Percentiles rank a stretch among this genome's conserved stretches.
Evolutionary conservation across 2,329 filamentous ascomycete species (phyloP).

Genomic region (Ophiocordyceps unilateralis): DNA sequence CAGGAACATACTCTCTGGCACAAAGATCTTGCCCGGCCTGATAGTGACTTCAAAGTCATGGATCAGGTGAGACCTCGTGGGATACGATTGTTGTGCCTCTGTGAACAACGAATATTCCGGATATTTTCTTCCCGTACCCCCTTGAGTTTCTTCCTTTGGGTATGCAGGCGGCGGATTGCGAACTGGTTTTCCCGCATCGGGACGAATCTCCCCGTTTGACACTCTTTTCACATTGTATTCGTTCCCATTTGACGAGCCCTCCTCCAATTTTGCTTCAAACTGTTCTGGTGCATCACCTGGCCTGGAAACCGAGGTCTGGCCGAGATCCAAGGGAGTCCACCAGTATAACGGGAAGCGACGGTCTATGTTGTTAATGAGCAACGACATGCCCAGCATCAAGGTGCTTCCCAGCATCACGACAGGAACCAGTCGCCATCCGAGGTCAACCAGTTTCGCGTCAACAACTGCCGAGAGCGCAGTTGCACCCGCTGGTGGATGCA

Average conservation of each 20-base stretch:
- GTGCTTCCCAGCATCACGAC: conserved; percentile 41
- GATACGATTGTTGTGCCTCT: neutral
- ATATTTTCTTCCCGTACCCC: neutral
- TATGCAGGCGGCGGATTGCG: too few species aligned
- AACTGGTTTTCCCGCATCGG: too few species aligned
- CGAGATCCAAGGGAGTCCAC: conserved; percentile 35
- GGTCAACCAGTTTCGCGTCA: conserved; percentile 28
- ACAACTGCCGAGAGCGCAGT: conserved; percentile 54
- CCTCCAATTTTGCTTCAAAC: neutral
- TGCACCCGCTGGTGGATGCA: conserved; percentile 59
- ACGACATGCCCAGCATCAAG: conserved; percentile 44
- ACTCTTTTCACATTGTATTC: neutral
- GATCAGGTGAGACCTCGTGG: neutral
- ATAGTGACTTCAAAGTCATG: neutral
- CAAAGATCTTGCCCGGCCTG: neutral
- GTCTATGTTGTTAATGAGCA: conserved; percentile 53
- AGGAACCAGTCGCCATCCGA: conserved; percentile 53
- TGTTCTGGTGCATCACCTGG: too few species aligned
- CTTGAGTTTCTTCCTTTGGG: neutral
- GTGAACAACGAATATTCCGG: neutral
- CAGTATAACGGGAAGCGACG: conserved; percentile 52
- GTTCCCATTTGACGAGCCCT: neutral
- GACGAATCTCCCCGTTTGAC: neutral
- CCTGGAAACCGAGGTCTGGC: neutral
- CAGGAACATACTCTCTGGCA: neutral